Conservation (phyloP, 2,329 filamentous ascomycete species). For the Acrodontium crateriforme region DNA sequence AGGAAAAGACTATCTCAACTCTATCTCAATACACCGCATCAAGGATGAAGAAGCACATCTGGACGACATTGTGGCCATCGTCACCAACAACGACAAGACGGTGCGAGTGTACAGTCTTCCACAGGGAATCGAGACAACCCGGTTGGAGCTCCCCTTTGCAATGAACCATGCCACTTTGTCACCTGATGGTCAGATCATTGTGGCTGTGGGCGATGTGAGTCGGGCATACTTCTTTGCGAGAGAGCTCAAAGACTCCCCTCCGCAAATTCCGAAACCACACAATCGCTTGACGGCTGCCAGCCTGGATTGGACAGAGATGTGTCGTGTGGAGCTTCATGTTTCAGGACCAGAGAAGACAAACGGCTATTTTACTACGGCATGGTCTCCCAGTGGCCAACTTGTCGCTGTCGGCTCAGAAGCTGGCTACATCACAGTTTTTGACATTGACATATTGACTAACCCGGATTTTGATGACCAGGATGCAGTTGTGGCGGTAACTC, state of each 20-base stretch:
- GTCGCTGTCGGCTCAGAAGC: constrained; percentile 70
- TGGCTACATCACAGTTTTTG: constrained; percentile 63
- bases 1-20: constrained; percentile 52
- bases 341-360: constrained; percentile 24
- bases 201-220: constrained; percentile 78
- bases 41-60: constrained; percentile 35
- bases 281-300: constrained; percentile 21
- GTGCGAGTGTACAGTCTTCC: constrained; percentile 71
- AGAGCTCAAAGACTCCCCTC: constrained; percentile 17
- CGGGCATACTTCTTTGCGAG: constrained; percentile 71
- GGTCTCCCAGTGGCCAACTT: constrained; percentile 56
- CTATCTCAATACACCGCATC: constrained; percentile 48
- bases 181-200: constrained; percentile 65
- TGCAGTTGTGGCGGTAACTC: constrained; percentile 60
- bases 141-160: constrained; percentile 62
- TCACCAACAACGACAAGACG: constrained; percentile 85
- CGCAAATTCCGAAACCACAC: constrained; percentile 25
- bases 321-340: constrained; percentile 29
- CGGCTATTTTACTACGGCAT: constrained; percentile 65
- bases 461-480: constrained; percentile 34
- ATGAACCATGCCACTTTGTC: constrained; percentile 95
- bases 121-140: constrained; percentile 52
- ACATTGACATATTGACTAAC: constrained; percentile 34
- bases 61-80: constrained; percentile 49
- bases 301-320: constrained; percentile 27